Evolutionary conservation across 164 flowering plant genomes (phyloP).

Genomic region (grape (Vitis vinifera)): ASM3070453v1 NC_081812.1:12192501-12193000

Average conservation of each 20-base stretch:
- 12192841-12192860: slow-evolving; percentile 1
- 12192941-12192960: slow-evolving; percentile 64
- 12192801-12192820: too few relatives aligned
- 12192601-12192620: too few relatives aligned
- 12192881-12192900: slow-evolving; percentile 40
- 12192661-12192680: slow-evolving; percentile 28
- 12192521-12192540: too few relatives aligned
- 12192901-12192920: slow-evolving; percentile 52
- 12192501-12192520: too few relatives aligned
- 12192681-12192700: slow-evolving; percentile 77
- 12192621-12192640: not conserved
- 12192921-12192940: slow-evolving; percentile 54
- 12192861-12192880: not conserved
- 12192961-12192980: not conserved
- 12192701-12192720: slow-evolving; percentile 80
- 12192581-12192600: too few relatives aligned
- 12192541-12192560: too few relatives aligned
- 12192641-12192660: slow-evolving; percentile 1
- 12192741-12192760: slow-evolving; percentile 47
- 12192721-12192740: slow-evolving; percentile 58
- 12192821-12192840: too few relatives aligned
- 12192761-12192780: slow-evolving; percentile 3
- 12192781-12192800: not conserved
- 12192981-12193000: not conserved
- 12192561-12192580: too few relatives aligned